These are phyloP conservation scores for Aspergillus pseudoviridinutans DNA, from an alignment of 2,329 filamentous ascomycete genomes.

Conservation along the genomic window DNA sequence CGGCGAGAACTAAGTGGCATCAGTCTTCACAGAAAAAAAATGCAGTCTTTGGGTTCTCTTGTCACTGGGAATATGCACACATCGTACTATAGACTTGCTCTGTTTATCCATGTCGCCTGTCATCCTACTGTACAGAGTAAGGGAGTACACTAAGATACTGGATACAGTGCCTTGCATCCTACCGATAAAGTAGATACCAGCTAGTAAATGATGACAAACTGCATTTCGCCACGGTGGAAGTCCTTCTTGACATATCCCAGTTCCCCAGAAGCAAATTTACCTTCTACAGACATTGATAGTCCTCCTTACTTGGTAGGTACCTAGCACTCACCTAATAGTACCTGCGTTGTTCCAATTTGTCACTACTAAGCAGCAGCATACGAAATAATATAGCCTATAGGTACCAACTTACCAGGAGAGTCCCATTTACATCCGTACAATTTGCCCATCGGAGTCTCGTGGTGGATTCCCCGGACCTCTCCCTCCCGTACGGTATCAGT, in stretches of 20 bases:
- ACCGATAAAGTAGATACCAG: neutral
- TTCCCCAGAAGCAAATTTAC: slow-evolving; percentile 3
- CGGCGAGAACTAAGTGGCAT: neutral
- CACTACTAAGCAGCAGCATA: too few species aligned
- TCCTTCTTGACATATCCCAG: slow-evolving; percentile 9
- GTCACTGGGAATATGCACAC: neutral
- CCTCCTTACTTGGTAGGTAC: too few species aligned
- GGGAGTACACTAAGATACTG: neutral
- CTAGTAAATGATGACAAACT: neutral
- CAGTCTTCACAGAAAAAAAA: neutral
- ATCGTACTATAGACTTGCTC: neutral
- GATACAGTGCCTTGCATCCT: neutral
- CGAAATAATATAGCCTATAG: too few species aligned
- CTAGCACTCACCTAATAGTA: too few species aligned
- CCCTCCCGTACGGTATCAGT: slow-evolving; percentile 8
- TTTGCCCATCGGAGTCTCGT: slow-evolving; percentile 18
- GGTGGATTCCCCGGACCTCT: slow-evolving; percentile 21
- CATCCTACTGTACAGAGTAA: neutral
- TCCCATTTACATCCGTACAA: slow-evolving; percentile 9
- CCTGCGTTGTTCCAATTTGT: too few species aligned
- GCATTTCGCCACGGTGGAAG: slow-evolving; percentile 19
- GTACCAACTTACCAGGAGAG: neutral
- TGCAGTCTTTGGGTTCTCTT: neutral
- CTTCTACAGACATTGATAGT: slow-evolving; percentile 5
- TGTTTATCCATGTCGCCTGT: neutral